Percentiles rank a stretch among this genome's conserved stretches.
Evolutionary conservation across 179 eudicot species (phyloP).

Genomic region (Heliamphora pulchella): DNA sequence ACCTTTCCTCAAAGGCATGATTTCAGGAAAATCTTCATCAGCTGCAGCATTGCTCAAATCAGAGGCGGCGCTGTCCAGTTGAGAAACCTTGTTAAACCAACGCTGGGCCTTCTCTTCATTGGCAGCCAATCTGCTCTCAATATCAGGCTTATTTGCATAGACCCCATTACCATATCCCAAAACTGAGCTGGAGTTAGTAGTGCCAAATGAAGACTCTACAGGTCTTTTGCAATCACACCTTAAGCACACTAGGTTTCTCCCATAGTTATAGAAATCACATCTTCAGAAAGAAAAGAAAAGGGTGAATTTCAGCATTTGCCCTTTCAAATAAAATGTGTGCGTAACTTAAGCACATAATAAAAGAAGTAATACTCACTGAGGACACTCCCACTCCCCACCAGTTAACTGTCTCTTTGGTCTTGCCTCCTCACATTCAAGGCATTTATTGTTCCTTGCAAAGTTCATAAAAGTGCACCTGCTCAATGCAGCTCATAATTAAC

Average conservation of each 20-base stretch:
- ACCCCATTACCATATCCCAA: conserved; percentile 17
- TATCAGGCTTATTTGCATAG: conserved; percentile 21
- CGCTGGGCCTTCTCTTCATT: conserved; percentile 42
- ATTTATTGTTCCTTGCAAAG: conserved; percentile 62
- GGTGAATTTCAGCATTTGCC: neutral
- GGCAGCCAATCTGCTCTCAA: conserved; percentile 25
- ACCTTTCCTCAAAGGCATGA: conserved; percentile 35
- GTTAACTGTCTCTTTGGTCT: conserved; percentile 59
- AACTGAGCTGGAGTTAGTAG: conserved; percentile 18
- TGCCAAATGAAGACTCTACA: conserved; percentile 21
- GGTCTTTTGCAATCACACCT: conserved; percentile 78
- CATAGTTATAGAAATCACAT: conserved; percentile 69
- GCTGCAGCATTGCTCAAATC: conserved; percentile 26
- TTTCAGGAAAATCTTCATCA: conserved; percentile 41
- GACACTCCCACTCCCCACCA: conserved; percentile 94
- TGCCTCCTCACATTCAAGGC: conserved; percentile 69
- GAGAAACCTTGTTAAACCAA: conserved; percentile 50
- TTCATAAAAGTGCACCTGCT: conserved; percentile 85
- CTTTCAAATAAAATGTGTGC: neutral
- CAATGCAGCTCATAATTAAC: conserved; percentile 15
- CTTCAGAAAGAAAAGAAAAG: conserved; percentile 22
- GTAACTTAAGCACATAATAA: conserved; percentile 12
- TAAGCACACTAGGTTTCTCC: conserved; percentile 58
- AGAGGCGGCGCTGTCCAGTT: conserved; percentile 30
- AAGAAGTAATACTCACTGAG: conserved; percentile 56